Conservation (phyloP, 1,139 yeast species). For the Saccharomyces hybrid region DNA sequence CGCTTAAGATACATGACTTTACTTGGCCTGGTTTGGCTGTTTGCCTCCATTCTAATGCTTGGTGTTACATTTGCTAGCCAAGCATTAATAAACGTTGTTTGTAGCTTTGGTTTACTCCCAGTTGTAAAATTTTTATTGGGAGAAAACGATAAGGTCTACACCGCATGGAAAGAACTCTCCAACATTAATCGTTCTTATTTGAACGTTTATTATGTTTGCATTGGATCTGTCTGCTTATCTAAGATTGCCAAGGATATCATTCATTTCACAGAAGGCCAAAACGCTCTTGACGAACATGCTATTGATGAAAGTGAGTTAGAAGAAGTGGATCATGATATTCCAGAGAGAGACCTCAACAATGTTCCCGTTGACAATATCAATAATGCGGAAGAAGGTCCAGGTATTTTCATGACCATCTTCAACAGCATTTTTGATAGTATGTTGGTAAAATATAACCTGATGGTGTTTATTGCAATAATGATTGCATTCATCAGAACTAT, state of each 20-base stretch:
- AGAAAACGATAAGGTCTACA: neutral
- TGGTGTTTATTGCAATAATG: neutral
- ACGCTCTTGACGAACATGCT: neutral
- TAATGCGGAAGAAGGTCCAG: neutral
- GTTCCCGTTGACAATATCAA: neutral
- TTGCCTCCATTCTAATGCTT: constrained; percentile 48
- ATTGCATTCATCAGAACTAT: neutral
- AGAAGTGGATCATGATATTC: neutral
- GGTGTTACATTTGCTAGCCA: constrained; percentile 18
- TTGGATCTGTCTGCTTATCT: constrained; percentile 21
- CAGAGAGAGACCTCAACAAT: neutral
- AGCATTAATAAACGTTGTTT: neutral
- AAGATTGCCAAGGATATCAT: constrained; percentile 1
- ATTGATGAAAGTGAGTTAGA: neutral
- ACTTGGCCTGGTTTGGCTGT: constrained; percentile 59
- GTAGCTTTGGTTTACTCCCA: neutral
- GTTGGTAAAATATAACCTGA: neutral
- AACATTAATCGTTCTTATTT: constrained; percentile 11
- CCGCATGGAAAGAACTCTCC: constrained; percentile 2
- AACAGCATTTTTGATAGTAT: neutral
- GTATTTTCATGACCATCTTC: neutral
- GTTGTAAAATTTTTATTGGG: neutral
- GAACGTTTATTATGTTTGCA: constrained; percentile 18
- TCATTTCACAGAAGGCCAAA: neutral
- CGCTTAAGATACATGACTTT: constrained; percentile 50